Percentiles rank a stretch among this genome's conserved stretches.
Conservation (phyloP, 2,329 filamentous ascomycete genomes). For the Metarhizium brunneum region DNA sequence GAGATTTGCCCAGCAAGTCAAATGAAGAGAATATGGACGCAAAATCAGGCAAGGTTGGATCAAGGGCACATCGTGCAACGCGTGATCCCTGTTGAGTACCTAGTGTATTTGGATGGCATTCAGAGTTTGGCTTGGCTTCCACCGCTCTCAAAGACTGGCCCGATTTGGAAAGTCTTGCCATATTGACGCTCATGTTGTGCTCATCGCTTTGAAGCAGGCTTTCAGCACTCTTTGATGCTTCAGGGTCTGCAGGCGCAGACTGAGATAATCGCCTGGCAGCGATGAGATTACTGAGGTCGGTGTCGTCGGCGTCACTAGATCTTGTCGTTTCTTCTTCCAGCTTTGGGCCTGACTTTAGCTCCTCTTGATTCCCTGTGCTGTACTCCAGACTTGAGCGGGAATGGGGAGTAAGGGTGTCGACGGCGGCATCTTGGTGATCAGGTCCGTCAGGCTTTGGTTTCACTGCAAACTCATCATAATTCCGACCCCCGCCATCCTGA, state of each 20-base stretch:
- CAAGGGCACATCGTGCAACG: conserved; percentile 8
- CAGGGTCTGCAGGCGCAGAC: not conserved
- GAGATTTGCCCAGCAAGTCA: conserved; percentile 15
- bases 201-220: not conserved
- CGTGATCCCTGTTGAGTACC: not conserved
- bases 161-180: not conserved
- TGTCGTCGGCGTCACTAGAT: not conserved
- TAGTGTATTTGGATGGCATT: not conserved
- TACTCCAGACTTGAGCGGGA: not conserved
- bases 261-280: not conserved
- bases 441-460: not conserved
- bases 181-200: not conserved
- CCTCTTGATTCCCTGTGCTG: not conserved
- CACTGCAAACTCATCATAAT: not conserved
- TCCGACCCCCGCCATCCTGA: not conserved
- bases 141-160: not conserved
- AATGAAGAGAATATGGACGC: conserved; percentile 20
- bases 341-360: not conserved
- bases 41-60: conserved; percentile 17
- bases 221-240: not conserved
- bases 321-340: not conserved
- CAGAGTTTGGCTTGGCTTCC: not conserved
- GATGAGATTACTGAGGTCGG: not conserved
- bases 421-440: not conserved
- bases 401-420: not conserved